A percentile compares a stretch with the other conserved stretches of the same genome.
These are phyloP conservation scores for Azolla pinnata DNA, from an alignment of 75 land plant species.

Conservation along the genomic window DNA sequence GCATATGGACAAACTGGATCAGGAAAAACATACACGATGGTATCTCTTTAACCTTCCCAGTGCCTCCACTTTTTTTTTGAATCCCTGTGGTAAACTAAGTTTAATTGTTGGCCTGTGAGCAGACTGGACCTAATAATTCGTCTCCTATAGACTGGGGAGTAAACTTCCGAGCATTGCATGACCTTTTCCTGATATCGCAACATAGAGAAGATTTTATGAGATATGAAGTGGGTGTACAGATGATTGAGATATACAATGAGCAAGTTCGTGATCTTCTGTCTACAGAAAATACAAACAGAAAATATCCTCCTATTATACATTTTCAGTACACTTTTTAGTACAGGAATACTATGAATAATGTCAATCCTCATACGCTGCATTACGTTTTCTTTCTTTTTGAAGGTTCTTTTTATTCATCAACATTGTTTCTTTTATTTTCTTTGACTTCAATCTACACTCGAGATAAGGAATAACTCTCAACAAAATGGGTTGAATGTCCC, in stretches of 20 bases:
- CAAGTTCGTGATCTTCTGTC: slow-evolving; percentile 54
- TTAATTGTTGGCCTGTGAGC: not conserved
- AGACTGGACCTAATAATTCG: slow-evolving; percentile 49
- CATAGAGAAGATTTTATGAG: slow-evolving; percentile 19
- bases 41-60: slow-evolving; percentile 5
- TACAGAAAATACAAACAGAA: slow-evolving; percentile 37
- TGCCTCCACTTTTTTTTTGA: no score
- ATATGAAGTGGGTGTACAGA: slow-evolving; percentile 50
- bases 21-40: slow-evolving; percentile 70
- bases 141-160: slow-evolving; percentile 51
- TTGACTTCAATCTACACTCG: slow-evolving; percentile 42
- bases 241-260: slow-evolving; percentile 65
- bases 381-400: no score
- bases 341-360: no score
- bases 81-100: not conserved
- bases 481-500: slow-evolving; percentile 63
- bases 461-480: slow-evolving; percentile 56
- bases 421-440: slow-evolving; percentile 2
- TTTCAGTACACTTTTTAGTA: no score
- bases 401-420: no score
- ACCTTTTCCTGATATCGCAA: slow-evolving; percentile 44
- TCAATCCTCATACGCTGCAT: no score
- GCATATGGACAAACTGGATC: slow-evolving; percentile 75
- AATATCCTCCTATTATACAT: slow-evolving; percentile 44
- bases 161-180: slow-evolving; percentile 52